These are phyloP conservation scores for Amphirosellinia nigrospora DNA, from an alignment of 495 filamentous ascomycete species.

Conservation along the genomic window DNA sequence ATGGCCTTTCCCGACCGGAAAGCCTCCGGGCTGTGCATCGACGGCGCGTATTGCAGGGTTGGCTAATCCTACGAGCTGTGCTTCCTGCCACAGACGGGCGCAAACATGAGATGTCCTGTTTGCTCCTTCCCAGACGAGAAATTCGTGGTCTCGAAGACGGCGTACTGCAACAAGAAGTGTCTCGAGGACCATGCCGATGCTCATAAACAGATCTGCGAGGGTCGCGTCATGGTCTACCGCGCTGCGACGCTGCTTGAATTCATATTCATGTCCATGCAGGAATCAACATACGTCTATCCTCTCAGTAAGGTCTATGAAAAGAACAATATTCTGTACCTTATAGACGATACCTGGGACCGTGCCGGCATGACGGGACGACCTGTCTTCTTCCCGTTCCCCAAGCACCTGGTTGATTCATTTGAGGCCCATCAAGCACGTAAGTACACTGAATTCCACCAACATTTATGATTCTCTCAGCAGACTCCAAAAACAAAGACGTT, in stretches of 20 bases:
- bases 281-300: constrained; percentile 6
- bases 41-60: not conserved
- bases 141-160: constrained; percentile 5
- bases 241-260: not conserved
- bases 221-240: constrained; percentile 14
- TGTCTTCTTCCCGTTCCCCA: constrained; percentile 17
- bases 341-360: constrained; percentile 4
- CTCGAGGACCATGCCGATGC: not conserved
- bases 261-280: constrained; percentile 6
- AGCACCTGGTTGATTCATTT: not conserved
- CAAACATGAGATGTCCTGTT: constrained; percentile 7
- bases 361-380: constrained; percentile 23
- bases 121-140: constrained; percentile 11
- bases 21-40: not conserved
- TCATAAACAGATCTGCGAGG: constrained; percentile 11
- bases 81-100: constrained; percentile 10
- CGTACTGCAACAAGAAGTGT: constrained; percentile 26
- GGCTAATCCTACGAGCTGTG: constrained; percentile 3
- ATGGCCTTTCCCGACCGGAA: constrained; percentile 10
- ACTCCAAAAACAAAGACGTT: not conserved
- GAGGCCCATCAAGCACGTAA: constrained; percentile 7
- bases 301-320: not conserved
- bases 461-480: not conserved
- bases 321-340: constrained; percentile 5
- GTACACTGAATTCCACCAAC: not conserved